Evolutionary conservation across 768 basidiomycete genomes (phyloP).

Genomic region (Pluteus cervinus): DNA sequence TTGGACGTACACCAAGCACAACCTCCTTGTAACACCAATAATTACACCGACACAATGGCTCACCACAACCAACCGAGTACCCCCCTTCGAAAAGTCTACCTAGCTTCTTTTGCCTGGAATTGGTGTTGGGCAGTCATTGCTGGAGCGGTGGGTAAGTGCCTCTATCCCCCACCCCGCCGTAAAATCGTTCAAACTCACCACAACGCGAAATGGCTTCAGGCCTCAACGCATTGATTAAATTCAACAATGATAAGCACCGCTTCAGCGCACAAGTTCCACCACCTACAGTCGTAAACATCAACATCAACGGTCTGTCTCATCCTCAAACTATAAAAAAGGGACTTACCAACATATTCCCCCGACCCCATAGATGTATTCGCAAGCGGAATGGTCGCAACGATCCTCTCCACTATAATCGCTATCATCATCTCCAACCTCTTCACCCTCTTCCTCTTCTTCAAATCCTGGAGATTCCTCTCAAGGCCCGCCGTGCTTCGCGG

Average conservation of each 20-base stretch:
- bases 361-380: slow-evolving; percentile 13
- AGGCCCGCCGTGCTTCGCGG: slow-evolving; percentile 17
- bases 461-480: slow-evolving; percentile 10
- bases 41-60: too few species aligned
- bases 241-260: slow-evolving; percentile 11
- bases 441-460: slow-evolving; percentile 8
- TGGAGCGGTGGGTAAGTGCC: too few species aligned
- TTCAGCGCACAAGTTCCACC: slow-evolving; percentile 12
- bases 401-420: slow-evolving; percentile 12
- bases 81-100: too few species aligned
- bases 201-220: slow-evolving; percentile 7
- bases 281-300: slow-evolving; percentile 11
- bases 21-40: too few species aligned
- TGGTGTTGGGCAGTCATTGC: too few species aligned
- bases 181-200: too few species aligned
- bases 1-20: too few species aligned
- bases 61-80: too few species aligned
- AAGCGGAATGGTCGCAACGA: slow-evolving; percentile 14
- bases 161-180: too few species aligned
- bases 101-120: too few species aligned
- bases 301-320: slow-evolving; percentile 15
- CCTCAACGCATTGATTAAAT: slow-evolving; percentile 19
- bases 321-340: too few species aligned
- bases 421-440: too few species aligned
- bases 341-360: slow-evolving; percentile 1